Conservation (phyloP, 495 filamentous ascomycete species). For the Saxophila tyrrhenica region DNA sequence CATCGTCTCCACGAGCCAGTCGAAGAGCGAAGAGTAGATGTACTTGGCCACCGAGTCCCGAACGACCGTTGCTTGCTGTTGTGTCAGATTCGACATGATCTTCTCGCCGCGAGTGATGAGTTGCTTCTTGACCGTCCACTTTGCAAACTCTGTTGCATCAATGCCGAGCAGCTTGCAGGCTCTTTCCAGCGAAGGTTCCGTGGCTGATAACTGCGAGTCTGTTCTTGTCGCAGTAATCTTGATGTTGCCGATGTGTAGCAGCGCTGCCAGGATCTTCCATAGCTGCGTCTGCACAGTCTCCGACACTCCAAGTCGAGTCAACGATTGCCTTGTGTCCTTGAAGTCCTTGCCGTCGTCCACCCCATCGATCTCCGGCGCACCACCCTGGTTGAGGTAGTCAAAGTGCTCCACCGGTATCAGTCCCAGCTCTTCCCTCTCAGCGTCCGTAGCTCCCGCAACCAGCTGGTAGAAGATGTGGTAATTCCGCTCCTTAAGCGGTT, state of each 20-base stretch:
- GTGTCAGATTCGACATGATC: constrained; percentile 90
- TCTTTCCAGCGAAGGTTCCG: constrained; percentile 67
- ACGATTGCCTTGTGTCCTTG: constrained; percentile 68
- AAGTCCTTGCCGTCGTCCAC: constrained; percentile 96
- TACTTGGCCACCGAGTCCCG: constrained; percentile 97
- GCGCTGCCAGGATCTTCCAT: constrained; percentile 80
- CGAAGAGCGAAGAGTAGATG: constrained; percentile 96
- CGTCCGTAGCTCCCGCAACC: constrained; percentile 82
- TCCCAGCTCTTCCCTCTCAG: constrained; percentile 64
- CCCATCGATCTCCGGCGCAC: constrained; percentile 78
- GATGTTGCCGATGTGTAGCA: constrained; percentile 91
- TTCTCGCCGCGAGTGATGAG: constrained; percentile 93
- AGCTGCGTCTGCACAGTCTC: constrained; percentile 66
- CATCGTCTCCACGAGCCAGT: constrained; percentile 96
- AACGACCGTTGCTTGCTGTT: constrained; percentile 88
- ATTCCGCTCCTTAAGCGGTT: constrained; percentile 93
- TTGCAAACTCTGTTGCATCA: constrained; percentile 76
- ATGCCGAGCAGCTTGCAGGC: constrained; percentile 86
- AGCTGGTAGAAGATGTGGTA: constrained; percentile 99
- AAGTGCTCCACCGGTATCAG: constrained; percentile 79
- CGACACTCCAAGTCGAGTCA: constrained; percentile 78
- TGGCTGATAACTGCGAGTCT: constrained; percentile 69
- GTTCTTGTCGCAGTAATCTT: constrained; percentile 84
- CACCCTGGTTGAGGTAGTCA: constrained; percentile 92
- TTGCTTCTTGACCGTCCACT: constrained; percentile 99